These are phyloP conservation scores for Fusarium palustre DNA, from an alignment of 2,329 filamentous ascomycete genomes.

Conservation along the genomic window DNA sequence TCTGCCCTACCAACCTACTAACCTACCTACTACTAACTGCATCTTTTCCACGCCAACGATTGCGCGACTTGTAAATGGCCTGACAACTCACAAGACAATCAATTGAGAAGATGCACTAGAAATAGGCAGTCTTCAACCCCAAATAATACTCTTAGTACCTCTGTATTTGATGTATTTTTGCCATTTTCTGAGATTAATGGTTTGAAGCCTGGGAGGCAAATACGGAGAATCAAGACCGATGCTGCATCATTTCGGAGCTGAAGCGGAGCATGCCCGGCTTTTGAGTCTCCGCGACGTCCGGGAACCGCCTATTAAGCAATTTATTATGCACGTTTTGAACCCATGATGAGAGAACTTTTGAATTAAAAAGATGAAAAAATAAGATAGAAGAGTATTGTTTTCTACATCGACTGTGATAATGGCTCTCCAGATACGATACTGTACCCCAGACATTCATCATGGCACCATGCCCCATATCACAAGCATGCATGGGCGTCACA, in stretches of 20 bases:
- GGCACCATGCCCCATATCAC: conserved; percentile 23
- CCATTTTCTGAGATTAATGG: conserved; percentile 10
- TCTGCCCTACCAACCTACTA: conserved; percentile 4
- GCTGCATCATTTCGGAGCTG: conserved; percentile 34
- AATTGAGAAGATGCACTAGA: neutral
- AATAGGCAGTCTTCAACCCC: neutral
- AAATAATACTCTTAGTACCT: neutral
- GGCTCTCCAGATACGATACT: neutral
- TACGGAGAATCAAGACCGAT: conserved; percentile 37
- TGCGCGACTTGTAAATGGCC: conserved; percentile 40
- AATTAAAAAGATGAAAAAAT: no score
- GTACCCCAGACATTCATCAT: conserved; percentile 31
- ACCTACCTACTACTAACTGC: no score
- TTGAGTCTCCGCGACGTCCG: conserved; percentile 33
- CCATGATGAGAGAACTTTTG: neutral
- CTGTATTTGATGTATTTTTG: conserved; percentile 2
- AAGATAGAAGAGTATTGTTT: neutral
- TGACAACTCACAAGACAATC: conserved; percentile 27
- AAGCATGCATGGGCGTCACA: conserved; percentile 7
- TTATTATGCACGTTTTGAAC: neutral
- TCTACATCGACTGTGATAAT: no score
- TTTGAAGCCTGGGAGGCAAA: conserved; percentile 3
- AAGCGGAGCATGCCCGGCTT: conserved; percentile 29
- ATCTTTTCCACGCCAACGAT: conserved; percentile 22
- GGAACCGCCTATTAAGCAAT: conserved; percentile 11